Evolutionary conservation across 257 asterid species (phyloP).

Genomic region (Gentiana dahurica): DNA sequence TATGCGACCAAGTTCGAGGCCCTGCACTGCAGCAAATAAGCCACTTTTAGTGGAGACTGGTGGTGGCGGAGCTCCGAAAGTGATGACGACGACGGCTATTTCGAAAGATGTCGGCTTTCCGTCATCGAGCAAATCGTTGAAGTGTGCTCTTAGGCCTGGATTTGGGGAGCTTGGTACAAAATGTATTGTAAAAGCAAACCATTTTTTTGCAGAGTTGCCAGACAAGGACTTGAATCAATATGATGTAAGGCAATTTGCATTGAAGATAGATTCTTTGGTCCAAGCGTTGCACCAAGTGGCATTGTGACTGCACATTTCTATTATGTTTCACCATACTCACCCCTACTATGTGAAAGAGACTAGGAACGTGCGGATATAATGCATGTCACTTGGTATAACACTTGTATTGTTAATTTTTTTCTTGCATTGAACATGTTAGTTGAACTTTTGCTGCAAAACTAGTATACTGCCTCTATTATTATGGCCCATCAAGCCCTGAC

Average conservation of each 20-base stretch:
- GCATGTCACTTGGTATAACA: no score
- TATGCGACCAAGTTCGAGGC: constrained; percentile 83
- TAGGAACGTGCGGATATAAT: no score
- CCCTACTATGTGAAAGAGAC: no score
- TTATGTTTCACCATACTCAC: no score
- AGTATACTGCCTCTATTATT: constrained; percentile 22
- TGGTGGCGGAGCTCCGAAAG: constrained; percentile 2
- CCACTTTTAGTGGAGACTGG: constrained; percentile 22
- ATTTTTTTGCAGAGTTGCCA: constrained; percentile 88
- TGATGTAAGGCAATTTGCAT: constrained; percentile 55
- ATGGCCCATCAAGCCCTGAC: constrained; percentile 44
- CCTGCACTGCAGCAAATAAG: constrained; percentile 61
- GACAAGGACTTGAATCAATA: constrained; percentile 91
- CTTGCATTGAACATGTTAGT: constrained; percentile 6
- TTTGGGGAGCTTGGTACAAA: constrained; percentile 87
- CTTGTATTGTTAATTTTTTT: no score
- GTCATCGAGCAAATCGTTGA: constrained; percentile 65
- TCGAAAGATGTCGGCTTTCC: constrained; percentile 34
- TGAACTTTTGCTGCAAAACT: constrained; percentile 6
- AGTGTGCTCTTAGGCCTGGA: constrained; percentile 80
- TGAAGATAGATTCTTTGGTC: constrained; percentile 2
- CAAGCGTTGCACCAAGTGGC: background rate
- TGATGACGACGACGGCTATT: constrained; percentile 15
- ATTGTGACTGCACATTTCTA: no score
- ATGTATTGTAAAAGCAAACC: constrained; percentile 96